Conservation (phyloP, 805 yeast species). For the Candida namnaoensis region DNA sequence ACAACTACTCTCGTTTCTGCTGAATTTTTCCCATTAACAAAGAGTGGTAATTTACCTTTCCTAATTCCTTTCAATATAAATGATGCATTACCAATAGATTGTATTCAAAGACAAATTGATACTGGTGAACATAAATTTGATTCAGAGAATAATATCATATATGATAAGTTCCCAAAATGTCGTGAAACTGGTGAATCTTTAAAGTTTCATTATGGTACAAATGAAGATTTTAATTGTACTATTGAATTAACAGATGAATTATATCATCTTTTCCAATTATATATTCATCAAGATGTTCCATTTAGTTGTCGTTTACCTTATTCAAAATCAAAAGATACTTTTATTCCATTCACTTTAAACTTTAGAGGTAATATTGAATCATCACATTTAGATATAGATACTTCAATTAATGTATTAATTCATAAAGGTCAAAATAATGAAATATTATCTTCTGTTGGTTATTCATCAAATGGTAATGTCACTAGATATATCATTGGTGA, state of each 20-base stretch:
- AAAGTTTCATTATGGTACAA: conserved; percentile 39
- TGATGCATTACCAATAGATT: conserved; percentile 40
- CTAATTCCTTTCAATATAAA: conserved; percentile 21
- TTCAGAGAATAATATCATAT: conserved; percentile 44
- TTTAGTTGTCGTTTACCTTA: conserved; percentile 59
- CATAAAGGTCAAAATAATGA: conserved; percentile 23
- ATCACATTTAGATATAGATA: conserved; percentile 61
- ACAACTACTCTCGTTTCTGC: background rate
- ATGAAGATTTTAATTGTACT: conserved; percentile 50
- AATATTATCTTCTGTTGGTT: conserved; percentile 47
- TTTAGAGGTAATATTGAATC: conserved; percentile 61
- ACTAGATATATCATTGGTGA: conserved; percentile 63
- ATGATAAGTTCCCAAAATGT: conserved; percentile 52
- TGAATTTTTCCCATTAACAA: conserved; percentile 5
- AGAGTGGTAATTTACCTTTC: background rate
- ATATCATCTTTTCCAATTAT: conserved; percentile 66
- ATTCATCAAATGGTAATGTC: conserved; percentile 52
- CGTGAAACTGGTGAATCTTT: conserved; percentile 57
- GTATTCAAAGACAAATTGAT: conserved; percentile 63
- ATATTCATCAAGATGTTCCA: conserved; percentile 72
- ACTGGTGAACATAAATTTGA: conserved; percentile 72
- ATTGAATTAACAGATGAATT: conserved; percentile 52
- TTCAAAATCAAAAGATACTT: conserved; percentile 22
- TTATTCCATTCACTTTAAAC: conserved; percentile 54
- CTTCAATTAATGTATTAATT: conserved; percentile 44